These are phyloP conservation scores for Tylopilus subfusipes DNA, from an alignment of 768 basidiomycete species.

Conservation along the genomic window DNA sequence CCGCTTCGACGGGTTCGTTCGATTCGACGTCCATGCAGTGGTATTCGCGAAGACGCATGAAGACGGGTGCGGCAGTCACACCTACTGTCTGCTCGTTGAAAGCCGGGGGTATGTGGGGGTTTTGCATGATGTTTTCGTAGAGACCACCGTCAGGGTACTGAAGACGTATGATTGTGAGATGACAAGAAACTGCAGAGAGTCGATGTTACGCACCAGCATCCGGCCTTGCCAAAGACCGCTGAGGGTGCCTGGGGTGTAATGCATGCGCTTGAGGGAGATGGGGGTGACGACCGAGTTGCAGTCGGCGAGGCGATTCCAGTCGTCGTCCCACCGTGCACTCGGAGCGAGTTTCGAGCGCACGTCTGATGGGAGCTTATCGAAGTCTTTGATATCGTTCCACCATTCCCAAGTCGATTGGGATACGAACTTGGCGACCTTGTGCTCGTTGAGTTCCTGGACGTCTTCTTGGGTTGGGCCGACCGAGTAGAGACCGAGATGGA, in stretches of 20 bases:
- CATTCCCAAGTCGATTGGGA: slow-evolving; percentile 18
- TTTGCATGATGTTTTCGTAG: slow-evolving; percentile 20
- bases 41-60: slow-evolving; percentile 57
- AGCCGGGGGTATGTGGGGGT: slow-evolving; percentile 19
- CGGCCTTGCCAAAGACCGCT: slow-evolving; percentile 62
- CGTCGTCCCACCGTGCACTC: slow-evolving; percentile 52
- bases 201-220: slow-evolving; percentile 47
- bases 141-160: slow-evolving; percentile 22
- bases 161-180: background rate
- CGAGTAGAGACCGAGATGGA: slow-evolving; percentile 23
- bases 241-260: slow-evolving; percentile 51
- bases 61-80: slow-evolving; percentile 49
- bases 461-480: slow-evolving; percentile 54
- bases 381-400: slow-evolving; percentile 16
- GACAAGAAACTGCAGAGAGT: background rate
- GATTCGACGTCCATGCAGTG: slow-evolving; percentile 41
- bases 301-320: slow-evolving; percentile 52
- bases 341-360: slow-evolving; percentile 27
- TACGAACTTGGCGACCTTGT: slow-evolving; percentile 35
- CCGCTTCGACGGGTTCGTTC: slow-evolving; percentile 29
- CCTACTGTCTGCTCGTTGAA: slow-evolving; percentile 35
- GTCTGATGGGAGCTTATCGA: slow-evolving; percentile 24
- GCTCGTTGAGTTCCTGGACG: slow-evolving; percentile 52
- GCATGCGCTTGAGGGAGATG: slow-evolving; percentile 28
- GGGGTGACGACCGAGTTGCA: slow-evolving; percentile 40